These are phyloP conservation scores for Lipomyces yamadae DNA, from an alignment of 805 yeast species.

Conservation along the genomic window DNA sequence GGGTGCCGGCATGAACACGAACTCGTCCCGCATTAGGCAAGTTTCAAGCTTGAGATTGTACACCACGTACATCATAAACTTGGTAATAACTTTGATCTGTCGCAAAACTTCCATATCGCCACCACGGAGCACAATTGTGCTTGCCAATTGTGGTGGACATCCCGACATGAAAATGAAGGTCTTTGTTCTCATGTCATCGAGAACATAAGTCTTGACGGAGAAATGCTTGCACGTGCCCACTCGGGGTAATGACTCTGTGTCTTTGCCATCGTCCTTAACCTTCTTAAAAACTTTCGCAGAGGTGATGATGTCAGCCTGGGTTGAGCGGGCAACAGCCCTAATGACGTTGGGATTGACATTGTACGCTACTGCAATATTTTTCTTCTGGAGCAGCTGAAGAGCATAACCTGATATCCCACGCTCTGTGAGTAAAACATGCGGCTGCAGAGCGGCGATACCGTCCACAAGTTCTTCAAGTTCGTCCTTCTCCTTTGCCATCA, in stretches of 20 bases:
- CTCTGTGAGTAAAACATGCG: conserved; percentile 78
- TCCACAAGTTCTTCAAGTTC: conserved; percentile 80
- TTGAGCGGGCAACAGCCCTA: conserved; percentile 73
- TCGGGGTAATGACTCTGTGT: conserved; percentile 48
- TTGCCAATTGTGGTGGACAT: conserved; percentile 71
- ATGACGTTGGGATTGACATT: conserved; percentile 82
- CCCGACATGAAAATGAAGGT: conserved; percentile 83
- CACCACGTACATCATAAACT: conserved; percentile 77
- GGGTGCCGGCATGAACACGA: conserved; percentile 51
- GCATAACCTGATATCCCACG: conserved; percentile 85
- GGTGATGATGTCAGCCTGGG: conserved; percentile 82
- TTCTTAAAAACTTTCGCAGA: conserved; percentile 84
- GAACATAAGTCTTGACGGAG: conserved; percentile 69
- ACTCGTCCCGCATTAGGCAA: conserved; percentile 70
- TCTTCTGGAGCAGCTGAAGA: conserved; percentile 66
- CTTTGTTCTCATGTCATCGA: conserved; percentile 54
- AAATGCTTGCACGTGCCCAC: conserved; percentile 77
- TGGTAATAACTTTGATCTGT: conserved; percentile 75
- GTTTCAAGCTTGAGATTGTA: conserved; percentile 82
- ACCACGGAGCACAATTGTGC: conserved; percentile 88
- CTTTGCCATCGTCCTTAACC: conserved; percentile 39
- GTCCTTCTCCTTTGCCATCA: conserved; percentile 85
- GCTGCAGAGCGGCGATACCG: conserved; percentile 73
- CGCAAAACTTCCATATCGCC: conserved; percentile 63
- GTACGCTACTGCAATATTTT: conserved; percentile 79